Conservation (phyloP, 805 yeast species). For the Metschnikowia chrysomelidarum region DNA sequence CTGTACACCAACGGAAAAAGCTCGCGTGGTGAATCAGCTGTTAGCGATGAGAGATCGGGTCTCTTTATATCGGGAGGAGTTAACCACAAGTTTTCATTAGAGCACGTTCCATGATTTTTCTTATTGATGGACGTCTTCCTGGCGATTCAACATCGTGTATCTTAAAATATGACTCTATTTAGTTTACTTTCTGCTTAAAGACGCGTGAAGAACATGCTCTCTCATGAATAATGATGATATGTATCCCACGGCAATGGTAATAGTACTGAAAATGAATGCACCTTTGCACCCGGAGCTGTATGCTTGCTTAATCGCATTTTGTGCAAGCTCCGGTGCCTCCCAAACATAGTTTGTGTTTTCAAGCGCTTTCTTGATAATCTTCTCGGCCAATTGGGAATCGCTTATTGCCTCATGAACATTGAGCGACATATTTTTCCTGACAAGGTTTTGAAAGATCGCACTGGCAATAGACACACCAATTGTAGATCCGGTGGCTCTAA, state of each 20-base stretch:
- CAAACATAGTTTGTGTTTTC: conserved; percentile 54
- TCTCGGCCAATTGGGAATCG: conserved; percentile 33
- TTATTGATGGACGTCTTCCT: background rate
- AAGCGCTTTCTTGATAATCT: conserved; percentile 51
- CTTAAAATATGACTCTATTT: background rate
- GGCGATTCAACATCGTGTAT: background rate
- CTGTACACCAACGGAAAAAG: conserved; percentile 15
- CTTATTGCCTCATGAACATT: conserved; percentile 10
- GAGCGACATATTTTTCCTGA: conserved; percentile 26
- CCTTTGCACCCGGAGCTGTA: conserved; percentile 54
- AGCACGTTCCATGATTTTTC: conserved; percentile 1
- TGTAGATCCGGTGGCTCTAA: conserved; percentile 84
- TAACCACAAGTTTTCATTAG: conserved; percentile 16
- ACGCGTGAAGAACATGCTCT: conserved; percentile 57
- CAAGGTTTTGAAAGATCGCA: conserved; percentile 57
- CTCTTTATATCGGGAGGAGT: conserved; percentile 19
- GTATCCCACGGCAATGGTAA: conserved; percentile 40
- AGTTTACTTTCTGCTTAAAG: conserved; percentile 47
- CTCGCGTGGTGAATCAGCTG: background rate
- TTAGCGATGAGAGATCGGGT: conserved; percentile 2
- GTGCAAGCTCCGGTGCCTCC: conserved; percentile 53
- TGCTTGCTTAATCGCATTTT: conserved; percentile 44
- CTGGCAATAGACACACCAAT: conserved; percentile 72
- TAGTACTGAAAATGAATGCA: conserved; percentile 50
- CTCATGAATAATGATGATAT: conserved; percentile 46